Conservation (phyloP, 2,329 filamentous ascomycete species). For the Claviceps sp. region DNA sequence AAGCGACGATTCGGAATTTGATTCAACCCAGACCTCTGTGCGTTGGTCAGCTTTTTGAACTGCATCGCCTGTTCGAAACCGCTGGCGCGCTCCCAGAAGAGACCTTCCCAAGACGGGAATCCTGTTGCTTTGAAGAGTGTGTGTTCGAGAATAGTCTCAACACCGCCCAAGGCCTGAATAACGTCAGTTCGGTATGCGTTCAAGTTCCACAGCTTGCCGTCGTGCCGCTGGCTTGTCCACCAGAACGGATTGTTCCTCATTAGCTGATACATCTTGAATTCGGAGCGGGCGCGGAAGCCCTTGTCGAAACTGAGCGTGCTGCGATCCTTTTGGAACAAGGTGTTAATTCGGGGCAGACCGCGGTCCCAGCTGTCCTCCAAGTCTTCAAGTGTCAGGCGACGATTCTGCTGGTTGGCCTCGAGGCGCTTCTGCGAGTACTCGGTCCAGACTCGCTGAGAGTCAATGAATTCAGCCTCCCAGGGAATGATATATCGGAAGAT, state of each 20-base stretch:
- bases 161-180: constrained; percentile 89
- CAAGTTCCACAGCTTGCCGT: constrained; percentile 94
- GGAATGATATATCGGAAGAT: constrained; percentile 99
- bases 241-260: constrained; percentile 99
- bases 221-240: constrained; percentile 97
- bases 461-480: constrained; percentile 98
- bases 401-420: constrained; percentile 94
- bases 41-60: constrained; percentile 98
- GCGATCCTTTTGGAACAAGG: constrained; percentile 94
- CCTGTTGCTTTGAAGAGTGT: constrained; percentile 94
- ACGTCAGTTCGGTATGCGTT: constrained; percentile 95
- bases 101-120: constrained; percentile 91
- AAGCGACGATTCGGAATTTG: constrained; percentile 98
- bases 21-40: constrained; percentile 89
- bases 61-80: constrained; percentile 65
- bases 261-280: constrained; percentile 96
- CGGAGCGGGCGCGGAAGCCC: constrained; percentile 85
- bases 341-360: constrained; percentile 94
- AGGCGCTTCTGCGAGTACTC: constrained; percentile 97
- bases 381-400: constrained; percentile 86
- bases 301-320: constrained; percentile 97
- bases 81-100: constrained; percentile 62
- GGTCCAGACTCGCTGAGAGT: constrained; percentile 97
- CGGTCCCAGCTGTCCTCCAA: constrained; percentile 98
- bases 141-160: constrained; percentile 95